Percentiles rank a stretch among this genome's conserved stretches.
Evolutionary conservation across 768 basidiomycete genomes (phyloP).

Genomic region (Kwoniella sp.): DNA sequence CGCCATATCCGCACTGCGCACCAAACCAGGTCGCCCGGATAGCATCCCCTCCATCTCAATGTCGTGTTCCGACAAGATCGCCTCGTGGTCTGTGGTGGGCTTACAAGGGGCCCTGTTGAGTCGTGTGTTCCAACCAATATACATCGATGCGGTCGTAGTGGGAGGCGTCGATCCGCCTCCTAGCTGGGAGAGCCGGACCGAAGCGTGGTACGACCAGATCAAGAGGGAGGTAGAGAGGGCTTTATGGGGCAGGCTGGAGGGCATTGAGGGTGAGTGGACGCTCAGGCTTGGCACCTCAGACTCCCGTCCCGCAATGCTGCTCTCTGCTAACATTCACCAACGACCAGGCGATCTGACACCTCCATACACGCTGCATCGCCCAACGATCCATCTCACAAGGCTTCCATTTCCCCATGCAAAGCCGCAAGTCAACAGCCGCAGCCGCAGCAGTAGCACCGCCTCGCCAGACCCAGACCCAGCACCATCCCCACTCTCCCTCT

Average conservation of each 20-base stretch:
- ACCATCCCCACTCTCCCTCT: conserved; percentile 10
- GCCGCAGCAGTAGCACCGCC: too few species aligned
- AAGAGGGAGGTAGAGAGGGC: conserved; percentile 65
- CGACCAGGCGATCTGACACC: conserved; percentile 49
- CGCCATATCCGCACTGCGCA: conserved; percentile 71
- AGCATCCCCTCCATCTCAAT: conserved; percentile 75
- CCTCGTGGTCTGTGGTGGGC: conserved; percentile 76
- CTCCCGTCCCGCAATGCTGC: too few species aligned
- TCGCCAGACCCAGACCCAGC: conserved; percentile 16
- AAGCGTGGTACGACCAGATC: conserved; percentile 50
- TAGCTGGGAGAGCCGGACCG: conserved; percentile 14
- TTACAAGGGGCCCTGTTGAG: conserved; percentile 77
- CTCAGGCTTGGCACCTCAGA: neutral
- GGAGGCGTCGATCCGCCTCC: conserved; percentile 61
- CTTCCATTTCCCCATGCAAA: conserved; percentile 62
- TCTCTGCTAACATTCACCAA: neutral
- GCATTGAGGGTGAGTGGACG: conserved; percentile 22
- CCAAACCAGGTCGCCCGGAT: conserved; percentile 90
- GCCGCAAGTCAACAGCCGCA: too few species aligned
- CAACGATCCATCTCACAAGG: conserved; percentile 60
- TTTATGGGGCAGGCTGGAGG: conserved; percentile 59
- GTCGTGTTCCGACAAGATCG: conserved; percentile 95
- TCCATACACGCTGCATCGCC: conserved; percentile 56
- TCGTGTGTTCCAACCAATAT: conserved; percentile 59
- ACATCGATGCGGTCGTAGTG: conserved; percentile 63